Conservation (phyloP, 257 asterid species). For the Oldenlandia corymbosa region DNA sequence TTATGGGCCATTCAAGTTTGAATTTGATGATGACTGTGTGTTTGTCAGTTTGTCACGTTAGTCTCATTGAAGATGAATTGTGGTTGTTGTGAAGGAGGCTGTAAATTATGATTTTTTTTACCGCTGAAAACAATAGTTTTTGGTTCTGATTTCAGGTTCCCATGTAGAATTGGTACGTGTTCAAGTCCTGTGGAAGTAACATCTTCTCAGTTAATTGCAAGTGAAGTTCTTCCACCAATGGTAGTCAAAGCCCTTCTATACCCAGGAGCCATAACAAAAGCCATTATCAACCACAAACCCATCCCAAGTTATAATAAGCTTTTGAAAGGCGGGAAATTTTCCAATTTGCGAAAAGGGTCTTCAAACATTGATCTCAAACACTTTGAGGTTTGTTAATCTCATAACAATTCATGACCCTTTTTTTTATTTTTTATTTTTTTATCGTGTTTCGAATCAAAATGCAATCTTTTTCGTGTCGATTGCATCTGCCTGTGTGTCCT, state of each 20-base stretch:
- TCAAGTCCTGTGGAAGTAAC: constrained; percentile 48
- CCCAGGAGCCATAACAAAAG: constrained; percentile 50
- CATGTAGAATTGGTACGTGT: constrained; percentile 50
- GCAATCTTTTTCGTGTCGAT: too few species aligned
- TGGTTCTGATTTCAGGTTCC: constrained; percentile 34
- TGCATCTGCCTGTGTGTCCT: too few species aligned
- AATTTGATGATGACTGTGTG: too few species aligned
- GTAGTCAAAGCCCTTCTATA: constrained; percentile 43
- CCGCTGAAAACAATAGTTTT: background rate
- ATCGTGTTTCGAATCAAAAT: too few species aligned
- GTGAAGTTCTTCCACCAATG: constrained; percentile 32
- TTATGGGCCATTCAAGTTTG: too few species aligned
- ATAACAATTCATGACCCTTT: background rate
- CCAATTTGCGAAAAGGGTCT: constrained; percentile 14
- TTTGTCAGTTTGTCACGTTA: too few species aligned
- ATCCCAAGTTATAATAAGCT: constrained; percentile 35
- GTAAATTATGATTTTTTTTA: background rate
- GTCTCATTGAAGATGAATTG: too few species aligned
- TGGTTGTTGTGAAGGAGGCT: too few species aligned
- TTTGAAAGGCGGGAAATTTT: constrained; percentile 27
- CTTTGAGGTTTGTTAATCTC: constrained; percentile 46
- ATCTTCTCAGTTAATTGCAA: constrained; percentile 36
- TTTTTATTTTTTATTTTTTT: too few species aligned
- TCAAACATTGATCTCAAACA: constrained; percentile 39
- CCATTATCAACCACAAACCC: constrained; percentile 23